Base-by-base conservation (phyloP, 2,329 filamentous ascomycete genomes). In the Pseudocercospora ulei region DNA sequence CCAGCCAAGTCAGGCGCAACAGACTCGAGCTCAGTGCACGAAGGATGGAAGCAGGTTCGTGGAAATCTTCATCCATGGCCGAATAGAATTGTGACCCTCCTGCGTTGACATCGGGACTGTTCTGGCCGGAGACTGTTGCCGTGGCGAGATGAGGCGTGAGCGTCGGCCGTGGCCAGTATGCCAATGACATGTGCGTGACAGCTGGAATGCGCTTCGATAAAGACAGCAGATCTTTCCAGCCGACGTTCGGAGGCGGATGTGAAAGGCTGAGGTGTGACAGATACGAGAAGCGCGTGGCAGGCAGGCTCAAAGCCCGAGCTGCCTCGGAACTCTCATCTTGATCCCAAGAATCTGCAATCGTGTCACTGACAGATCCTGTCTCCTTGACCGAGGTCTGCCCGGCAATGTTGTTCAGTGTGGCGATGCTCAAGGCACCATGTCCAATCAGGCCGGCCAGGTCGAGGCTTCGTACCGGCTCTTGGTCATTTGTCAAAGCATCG, bases 171-270 rank as follows among this genome's bases (percentile, higher is more conserved):
- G 74, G 73, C 75, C 75, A 80, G 54, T 75, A 65, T 2, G 75
- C 74, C 2, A 80, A 63, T 0, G 75, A 78, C 2, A 80, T 62
- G 47, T 78, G 75, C 0, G 73, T 77, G 14, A 80, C 55, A 3
- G 66, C 73, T n/a, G 70, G 64, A 0, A 75, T 56, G 16, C 70
- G 63, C 0, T 67, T 64, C 0, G 74, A 64, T 1, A 79, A 54
- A 1, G 61, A 57, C 2, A 79, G 60, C 2, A 80, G 62, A 3
- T 70, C 65, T 8, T 64, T 57, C 75, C 75, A 80, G 7, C 65
- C 72, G 1, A 67, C 66, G 14, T 60, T 60, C 2, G 56, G 42
- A 3, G 62, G 60, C 2, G 70, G 71, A 37, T 74, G 64, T 1
- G 73, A 71, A 1, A 79, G 65, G 2, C 72, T 78, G 4, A 79